phyloP scores from a whole-genome alignment of 495 filamentous ascomycete species.

The Massariosphaeria phaeospora region DNA sequence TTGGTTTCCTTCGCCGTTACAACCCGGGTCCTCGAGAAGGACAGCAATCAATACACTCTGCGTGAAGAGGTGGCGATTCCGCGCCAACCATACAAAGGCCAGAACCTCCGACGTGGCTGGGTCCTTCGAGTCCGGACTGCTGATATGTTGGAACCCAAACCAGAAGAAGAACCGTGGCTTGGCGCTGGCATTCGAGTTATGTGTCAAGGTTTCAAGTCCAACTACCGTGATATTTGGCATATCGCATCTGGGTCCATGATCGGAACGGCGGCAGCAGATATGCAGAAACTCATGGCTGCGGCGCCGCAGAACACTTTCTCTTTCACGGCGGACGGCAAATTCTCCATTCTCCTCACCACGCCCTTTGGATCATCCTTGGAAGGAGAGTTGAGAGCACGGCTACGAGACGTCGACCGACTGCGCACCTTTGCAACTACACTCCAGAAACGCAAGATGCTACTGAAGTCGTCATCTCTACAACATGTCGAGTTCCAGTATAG shows the following conservation, averaged over 20 bases:
- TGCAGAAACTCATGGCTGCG: constrained; percentile 44
- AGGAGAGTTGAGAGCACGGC: constrained; percentile 48
- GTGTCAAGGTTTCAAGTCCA: constrained; percentile 17
- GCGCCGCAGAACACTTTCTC: constrained; percentile 55
- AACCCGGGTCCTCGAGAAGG: constrained; percentile 1
- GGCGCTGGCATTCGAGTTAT: constrained; percentile 2
- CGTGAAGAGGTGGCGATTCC: not conserved
- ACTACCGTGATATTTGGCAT: constrained; percentile 10
- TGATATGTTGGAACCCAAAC: constrained; percentile 7
- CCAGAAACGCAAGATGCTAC: constrained; percentile 48
- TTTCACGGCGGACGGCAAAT: constrained; percentile 55
- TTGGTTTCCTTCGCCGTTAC: constrained; percentile 10
- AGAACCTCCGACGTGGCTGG: constrained; percentile 7
- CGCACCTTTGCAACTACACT: constrained; percentile 62
- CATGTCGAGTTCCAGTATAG: constrained; percentile 60
- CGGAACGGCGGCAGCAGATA: constrained; percentile 10
- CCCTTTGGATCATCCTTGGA: constrained; percentile 55
- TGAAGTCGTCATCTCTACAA: constrained; percentile 54
- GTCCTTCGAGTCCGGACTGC: not conserved
- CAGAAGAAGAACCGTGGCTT: constrained; percentile 15
- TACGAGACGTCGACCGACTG: constrained; percentile 59
- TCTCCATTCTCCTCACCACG: constrained; percentile 55
- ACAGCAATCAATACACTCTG: not conserved
- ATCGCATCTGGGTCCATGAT: constrained; percentile 18
- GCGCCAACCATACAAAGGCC: not conserved